These are phyloP conservation scores for Aureobasidium sp. DNA, from an alignment of 2,329 filamentous ascomycete species.

Conservation along the genomic window DNA sequence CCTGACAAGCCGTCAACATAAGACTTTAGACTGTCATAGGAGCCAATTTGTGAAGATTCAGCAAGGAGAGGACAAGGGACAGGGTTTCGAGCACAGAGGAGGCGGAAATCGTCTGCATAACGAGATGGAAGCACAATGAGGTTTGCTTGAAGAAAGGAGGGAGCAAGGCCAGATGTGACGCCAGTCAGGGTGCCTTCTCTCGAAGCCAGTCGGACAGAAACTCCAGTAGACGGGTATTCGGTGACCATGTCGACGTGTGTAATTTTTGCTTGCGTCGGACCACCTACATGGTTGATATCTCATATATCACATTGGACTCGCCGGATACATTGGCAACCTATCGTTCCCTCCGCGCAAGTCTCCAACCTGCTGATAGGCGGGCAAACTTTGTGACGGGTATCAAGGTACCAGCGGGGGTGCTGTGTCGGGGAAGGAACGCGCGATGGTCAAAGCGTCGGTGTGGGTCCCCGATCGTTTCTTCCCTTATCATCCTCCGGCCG, in stretches of 20 bases:
- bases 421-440: neutral
- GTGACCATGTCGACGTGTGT: neutral
- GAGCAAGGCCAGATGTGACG: slow-evolving; percentile 48
- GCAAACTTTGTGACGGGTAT: neutral
- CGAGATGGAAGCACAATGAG: slow-evolving; percentile 50
- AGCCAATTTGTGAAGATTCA: slow-evolving; percentile 39
- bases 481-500: neutral
- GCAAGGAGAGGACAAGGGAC: slow-evolving; percentile 55
- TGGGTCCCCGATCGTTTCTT: slow-evolving; percentile 6
- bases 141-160: slow-evolving; percentile 52
- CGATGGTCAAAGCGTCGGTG: neutral
- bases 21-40: slow-evolving; percentile 33
- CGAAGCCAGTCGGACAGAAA: slow-evolving; percentile 31
- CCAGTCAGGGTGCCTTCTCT: slow-evolving; percentile 33
- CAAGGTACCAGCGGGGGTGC: neutral
- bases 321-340: neutral
- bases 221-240: neutral
- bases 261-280: neutral
- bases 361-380: neutral
- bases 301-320: neutral
- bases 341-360: neutral
- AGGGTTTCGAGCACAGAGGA: slow-evolving; percentile 52
- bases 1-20: slow-evolving; percentile 24
- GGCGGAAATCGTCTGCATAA: slow-evolving; percentile 51
- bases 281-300: neutral